phyloP scores from a whole-genome alignment of 768 basidiomycete genomes.

The Dendrothele bispora region DNA sequence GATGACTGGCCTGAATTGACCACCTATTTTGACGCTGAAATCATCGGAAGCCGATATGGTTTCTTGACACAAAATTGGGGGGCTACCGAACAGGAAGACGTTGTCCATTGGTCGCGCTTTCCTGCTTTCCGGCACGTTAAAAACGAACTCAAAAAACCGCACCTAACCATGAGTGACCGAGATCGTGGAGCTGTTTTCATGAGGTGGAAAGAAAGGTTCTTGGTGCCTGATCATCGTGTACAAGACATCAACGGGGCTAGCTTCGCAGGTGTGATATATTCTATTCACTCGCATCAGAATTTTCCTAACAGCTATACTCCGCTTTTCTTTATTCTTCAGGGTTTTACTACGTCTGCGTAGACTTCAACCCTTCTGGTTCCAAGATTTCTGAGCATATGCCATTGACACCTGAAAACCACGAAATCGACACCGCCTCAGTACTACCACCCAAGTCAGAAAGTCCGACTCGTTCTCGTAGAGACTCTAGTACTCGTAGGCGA shows the following conservation, averaged over 20 bases:
- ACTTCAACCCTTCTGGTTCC: conserved; percentile 71
- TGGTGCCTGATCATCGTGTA: conserved; percentile 93
- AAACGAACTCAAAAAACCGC: conserved; percentile 75
- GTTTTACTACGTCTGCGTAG: conserved; percentile 94
- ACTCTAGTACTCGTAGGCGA: conserved; percentile 46
- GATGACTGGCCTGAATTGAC: conserved; percentile 95
- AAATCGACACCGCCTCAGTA: conserved; percentile 20
- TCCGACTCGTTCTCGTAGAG: conserved; percentile 37
- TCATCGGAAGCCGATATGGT: conserved; percentile 88
- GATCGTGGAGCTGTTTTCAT: conserved; percentile 87
- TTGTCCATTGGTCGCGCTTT: conserved; percentile 94
- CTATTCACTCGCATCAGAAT: conserved; percentile 4
- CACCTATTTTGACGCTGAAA: conserved; percentile 96
- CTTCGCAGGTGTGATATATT: conserved; percentile 73
- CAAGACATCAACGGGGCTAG: conserved; percentile 94
- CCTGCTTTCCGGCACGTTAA: conserved; percentile 85
- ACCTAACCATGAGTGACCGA: conserved; percentile 74
- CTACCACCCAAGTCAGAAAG: conserved; percentile 36
- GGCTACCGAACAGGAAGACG: conserved; percentile 86
- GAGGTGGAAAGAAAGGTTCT: conserved; percentile 95
- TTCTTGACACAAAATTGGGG: conserved; percentile 92
- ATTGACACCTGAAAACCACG: conserved; percentile 20
- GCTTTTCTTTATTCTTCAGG: conserved; percentile 47
- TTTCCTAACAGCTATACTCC: conserved; percentile 2
- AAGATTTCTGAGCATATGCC: conserved; percentile 37